Evolutionary conservation across 2,329 filamentous ascomycete species (phyloP).

Genomic region (Phyllosticta citribraziliensis): DNA sequence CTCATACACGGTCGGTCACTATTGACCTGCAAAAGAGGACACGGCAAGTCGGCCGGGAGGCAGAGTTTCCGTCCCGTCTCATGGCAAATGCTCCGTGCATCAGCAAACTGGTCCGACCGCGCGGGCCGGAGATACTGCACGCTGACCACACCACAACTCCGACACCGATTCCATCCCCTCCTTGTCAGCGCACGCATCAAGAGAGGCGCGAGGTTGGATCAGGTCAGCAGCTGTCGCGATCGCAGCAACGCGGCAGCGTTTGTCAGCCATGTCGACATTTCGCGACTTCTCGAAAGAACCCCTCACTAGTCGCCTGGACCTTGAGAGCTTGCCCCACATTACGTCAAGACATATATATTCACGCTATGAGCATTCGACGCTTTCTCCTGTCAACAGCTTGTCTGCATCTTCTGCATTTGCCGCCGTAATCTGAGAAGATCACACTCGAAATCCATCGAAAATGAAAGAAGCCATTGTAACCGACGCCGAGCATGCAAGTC

Average conservation of each 20-base stretch:
- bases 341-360: background rate
- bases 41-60: background rate
- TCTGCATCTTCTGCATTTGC: background rate
- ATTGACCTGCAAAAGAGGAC: background rate
- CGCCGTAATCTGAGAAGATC: background rate
- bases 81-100: background rate
- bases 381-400: background rate
- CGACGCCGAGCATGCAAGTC: background rate
- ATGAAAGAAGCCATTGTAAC: constrained; percentile 22
- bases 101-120: too few species aligned
- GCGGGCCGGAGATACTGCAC: background rate
- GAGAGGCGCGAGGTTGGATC: background rate
- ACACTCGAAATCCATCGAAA: background rate
- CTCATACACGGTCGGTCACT: background rate
- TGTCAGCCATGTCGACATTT: background rate
- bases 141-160: background rate
- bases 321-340: background rate
- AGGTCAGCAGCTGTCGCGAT: background rate
- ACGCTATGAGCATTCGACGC: background rate
- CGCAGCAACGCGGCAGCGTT: background rate
- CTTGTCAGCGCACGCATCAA: background rate
- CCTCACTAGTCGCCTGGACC: background rate
- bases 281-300: background rate
- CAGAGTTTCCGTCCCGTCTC: background rate
- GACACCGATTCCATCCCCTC: background rate